A percentile compares a stretch with the other conserved stretches of the same genome.
Evolutionary conservation across 208 protist species (phyloP).

Genomic region (Hexamita inflata): DNA sequence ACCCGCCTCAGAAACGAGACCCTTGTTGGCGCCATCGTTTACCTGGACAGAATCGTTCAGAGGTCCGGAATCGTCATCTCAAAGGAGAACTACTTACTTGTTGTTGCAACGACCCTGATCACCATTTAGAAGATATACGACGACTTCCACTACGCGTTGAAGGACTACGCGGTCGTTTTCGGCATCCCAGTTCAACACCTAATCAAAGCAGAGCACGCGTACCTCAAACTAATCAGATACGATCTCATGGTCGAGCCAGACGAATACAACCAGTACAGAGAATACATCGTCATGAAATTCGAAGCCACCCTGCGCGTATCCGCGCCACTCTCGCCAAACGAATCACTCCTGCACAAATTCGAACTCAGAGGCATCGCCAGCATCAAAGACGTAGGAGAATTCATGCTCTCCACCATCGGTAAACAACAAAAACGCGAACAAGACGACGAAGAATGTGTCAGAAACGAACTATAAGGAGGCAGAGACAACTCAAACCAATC

Average conservation of each 20-base stretch:
- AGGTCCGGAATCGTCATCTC: not conserved
- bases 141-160: conserved; percentile 25
- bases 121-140: conserved; percentile 14
- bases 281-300: conserved; percentile 15
- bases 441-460: no score
- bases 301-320: not conserved
- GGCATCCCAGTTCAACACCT: not conserved
- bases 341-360: no score
- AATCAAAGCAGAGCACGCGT: conserved; percentile 1
- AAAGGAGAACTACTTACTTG: not conserved
- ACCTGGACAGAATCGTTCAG: conserved; percentile 22
- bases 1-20: conserved; percentile 20
- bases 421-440: no score
- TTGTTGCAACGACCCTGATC: not conserved
- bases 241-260: not conserved
- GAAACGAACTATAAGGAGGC: no score
- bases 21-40: conserved; percentile 17
- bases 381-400: no score
- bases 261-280: conserved; percentile 7
- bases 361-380: no score
- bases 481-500: no score
- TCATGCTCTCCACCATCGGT: no score
- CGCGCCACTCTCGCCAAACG: no score
- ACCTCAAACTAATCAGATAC: conserved; percentile 18
- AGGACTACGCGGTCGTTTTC: conserved; percentile 14